phyloP scores from a whole-genome alignment of 202 grass and related monocot species.

The Panicum virgatum region DNA sequence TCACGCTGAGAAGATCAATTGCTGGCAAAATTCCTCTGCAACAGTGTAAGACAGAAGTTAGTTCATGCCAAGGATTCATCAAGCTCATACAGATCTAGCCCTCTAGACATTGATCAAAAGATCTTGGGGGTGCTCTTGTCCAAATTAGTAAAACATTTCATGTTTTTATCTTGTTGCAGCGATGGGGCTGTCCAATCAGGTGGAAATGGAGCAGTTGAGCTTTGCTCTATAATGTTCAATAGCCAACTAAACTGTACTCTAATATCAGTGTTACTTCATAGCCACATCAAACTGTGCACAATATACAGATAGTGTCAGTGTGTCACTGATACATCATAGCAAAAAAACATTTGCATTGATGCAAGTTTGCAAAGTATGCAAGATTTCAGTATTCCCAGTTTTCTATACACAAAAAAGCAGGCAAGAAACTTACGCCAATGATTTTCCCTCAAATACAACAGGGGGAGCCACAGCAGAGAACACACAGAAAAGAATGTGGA shows the following conservation, averaged over 20 bases:
- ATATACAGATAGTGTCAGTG: neutral
- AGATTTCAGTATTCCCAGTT: neutral
- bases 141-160: neutral
- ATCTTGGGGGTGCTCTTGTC: neutral
- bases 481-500: constrained; percentile 87
- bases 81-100: neutral
- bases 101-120: neutral
- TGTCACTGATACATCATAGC: constrained; percentile 1
- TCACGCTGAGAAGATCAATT: constrained; percentile 72
- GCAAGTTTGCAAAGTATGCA: neutral
- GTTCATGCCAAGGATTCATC: neutral
- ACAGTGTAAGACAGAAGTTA: constrained; percentile 28
- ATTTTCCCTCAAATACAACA: constrained; percentile 96
- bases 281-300: constrained; percentile 2
- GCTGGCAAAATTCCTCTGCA: constrained; percentile 93
- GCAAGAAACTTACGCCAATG: constrained; percentile 79
- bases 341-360: neutral
- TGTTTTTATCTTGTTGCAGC: neutral
- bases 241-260: constrained; percentile 3
- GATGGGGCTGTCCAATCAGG: neutral
- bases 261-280: neutral
- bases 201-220: neutral
- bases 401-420: constrained; percentile 10
- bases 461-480: constrained; percentile 95
- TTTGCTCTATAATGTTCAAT: constrained; percentile 11